Evolutionary conservation across 805 yeast species (phyloP).

Genomic region (Schizosaccharomyces cryophilus): DNA sequence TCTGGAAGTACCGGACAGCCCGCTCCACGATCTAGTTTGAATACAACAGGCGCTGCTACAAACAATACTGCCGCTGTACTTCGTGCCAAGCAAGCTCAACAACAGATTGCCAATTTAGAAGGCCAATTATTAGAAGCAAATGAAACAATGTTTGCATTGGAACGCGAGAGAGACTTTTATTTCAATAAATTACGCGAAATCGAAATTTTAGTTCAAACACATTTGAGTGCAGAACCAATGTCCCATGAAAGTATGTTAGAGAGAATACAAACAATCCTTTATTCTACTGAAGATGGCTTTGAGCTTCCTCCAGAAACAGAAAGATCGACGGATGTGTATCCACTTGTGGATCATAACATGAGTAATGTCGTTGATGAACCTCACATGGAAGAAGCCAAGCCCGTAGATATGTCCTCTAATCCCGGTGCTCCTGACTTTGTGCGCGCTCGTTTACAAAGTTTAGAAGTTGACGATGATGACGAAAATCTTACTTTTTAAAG

Average conservation of each 20-base stretch:
- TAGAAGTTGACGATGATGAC: not conserved
- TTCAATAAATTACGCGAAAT: conserved; percentile 73
- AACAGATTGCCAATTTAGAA: conserved; percentile 18
- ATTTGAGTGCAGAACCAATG: conserved; percentile 16
- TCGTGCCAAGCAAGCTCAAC: conserved; percentile 17
- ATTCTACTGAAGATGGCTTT: conserved; percentile 66
- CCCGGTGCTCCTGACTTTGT: not conserved
- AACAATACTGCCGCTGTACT: conserved; percentile 15
- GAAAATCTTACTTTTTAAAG: not conserved
- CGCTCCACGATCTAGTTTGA: conserved; percentile 7
- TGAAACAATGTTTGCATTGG: conserved; percentile 35
- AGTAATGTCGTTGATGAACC: not conserved
- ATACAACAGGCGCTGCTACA: conserved; percentile 7
- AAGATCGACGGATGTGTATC: not conserved
- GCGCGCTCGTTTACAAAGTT: not conserved
- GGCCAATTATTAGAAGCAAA: conserved; percentile 33
- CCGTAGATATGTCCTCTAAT: not conserved
- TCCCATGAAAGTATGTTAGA: conserved; percentile 25
- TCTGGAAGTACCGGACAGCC: conserved; percentile 4
- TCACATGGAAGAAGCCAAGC: not conserved
- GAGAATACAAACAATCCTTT: conserved; percentile 52
- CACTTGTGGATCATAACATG: not conserved
- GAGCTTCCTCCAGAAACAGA: conserved; percentile 21
- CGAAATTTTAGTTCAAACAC: conserved; percentile 42
- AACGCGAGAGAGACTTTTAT: conserved; percentile 69